These are phyloP conservation scores for Piper betle DNA, from an alignment of 164 flowering plant genomes.

Conservation along the genomic window DNA sequence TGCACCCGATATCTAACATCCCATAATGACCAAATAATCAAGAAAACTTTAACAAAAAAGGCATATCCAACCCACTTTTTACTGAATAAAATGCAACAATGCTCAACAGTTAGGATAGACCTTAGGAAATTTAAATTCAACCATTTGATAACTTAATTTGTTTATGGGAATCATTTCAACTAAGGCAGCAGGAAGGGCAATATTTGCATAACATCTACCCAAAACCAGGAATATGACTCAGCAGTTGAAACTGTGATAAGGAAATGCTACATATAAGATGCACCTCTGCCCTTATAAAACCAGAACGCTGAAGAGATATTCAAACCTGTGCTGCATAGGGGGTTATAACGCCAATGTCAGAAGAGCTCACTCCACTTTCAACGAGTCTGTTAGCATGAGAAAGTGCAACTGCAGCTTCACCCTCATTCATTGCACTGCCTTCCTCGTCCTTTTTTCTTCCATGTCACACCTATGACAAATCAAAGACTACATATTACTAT, in stretches of 20 bases:
- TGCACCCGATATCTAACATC: too few relatives aligned
- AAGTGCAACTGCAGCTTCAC: conserved; percentile 93
- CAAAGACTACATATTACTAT: neutral
- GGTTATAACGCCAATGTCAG: conserved; percentile 88
- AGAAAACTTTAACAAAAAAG: too few relatives aligned
- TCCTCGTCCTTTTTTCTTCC: conserved; percentile 99
- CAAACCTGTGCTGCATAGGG: conserved; percentile 96
- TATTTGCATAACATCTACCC: too few relatives aligned
- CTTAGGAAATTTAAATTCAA: too few relatives aligned
- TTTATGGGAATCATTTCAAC: too few relatives aligned
- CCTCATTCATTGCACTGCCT: conserved; percentile 95
- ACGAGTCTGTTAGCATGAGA: conserved; percentile 88
- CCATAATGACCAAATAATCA: too few relatives aligned
- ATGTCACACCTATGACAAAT: conserved; percentile 72
- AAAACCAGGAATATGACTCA: too few relatives aligned
- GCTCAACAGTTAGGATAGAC: too few relatives aligned
- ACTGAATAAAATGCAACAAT: too few relatives aligned
- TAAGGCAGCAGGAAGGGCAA: too few relatives aligned
- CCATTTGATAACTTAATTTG: too few relatives aligned
- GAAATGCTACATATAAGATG: neutral
- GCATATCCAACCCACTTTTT: too few relatives aligned
- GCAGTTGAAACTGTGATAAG: neutral
- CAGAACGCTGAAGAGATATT: neutral
- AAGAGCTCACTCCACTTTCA: conserved; percentile 66
- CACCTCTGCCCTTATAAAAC: neutral